phyloP scores from a whole-genome alignment of 108 stramenopile genomes.

The Cyclotella choctawhatcheeana region DNA sequence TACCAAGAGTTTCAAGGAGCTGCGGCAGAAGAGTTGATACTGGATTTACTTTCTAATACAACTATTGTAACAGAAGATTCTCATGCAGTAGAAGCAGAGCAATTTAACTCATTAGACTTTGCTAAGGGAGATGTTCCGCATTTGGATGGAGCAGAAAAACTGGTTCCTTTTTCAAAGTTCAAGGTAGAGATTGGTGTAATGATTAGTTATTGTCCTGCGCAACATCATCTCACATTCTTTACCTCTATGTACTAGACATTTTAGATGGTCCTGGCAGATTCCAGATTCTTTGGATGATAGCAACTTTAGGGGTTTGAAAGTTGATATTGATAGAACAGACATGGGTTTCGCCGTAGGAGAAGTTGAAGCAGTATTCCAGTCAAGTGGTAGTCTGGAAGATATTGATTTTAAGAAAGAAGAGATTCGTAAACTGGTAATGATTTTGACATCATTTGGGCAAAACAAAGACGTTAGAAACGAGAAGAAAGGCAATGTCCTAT shows the following conservation, averaged over 20 bases:
- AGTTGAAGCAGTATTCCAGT: slow-evolving; percentile 37
- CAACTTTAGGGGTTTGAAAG: slow-evolving; percentile 33
- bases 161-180: slow-evolving; percentile 44
- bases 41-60: slow-evolving; percentile 32
- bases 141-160: slow-evolving; percentile 31
- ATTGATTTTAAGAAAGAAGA: slow-evolving; percentile 29
- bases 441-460: slow-evolving; percentile 12
- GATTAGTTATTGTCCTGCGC: no score
- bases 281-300: neutral
- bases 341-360: slow-evolving; percentile 45
- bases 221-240: no score
- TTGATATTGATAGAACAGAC: slow-evolving; percentile 48
- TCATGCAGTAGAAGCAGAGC: neutral
- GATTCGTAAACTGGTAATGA: slow-evolving; percentile 41
- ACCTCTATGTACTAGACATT: no score
- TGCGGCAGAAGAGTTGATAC: slow-evolving; percentile 34
- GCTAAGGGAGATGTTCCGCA: slow-evolving; percentile 31
- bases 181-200: no score
- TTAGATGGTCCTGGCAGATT: slow-evolving; percentile 29
- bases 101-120: neutral
- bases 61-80: neutral
- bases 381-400: slow-evolving; percentile 7
- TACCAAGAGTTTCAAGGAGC: slow-evolving; percentile 49
- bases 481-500: neutral
- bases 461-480: neutral